These are phyloP conservation scores for Candida taoyuanica DNA, from an alignment of 805 yeast genomes.

Conservation along the genomic window DNA sequence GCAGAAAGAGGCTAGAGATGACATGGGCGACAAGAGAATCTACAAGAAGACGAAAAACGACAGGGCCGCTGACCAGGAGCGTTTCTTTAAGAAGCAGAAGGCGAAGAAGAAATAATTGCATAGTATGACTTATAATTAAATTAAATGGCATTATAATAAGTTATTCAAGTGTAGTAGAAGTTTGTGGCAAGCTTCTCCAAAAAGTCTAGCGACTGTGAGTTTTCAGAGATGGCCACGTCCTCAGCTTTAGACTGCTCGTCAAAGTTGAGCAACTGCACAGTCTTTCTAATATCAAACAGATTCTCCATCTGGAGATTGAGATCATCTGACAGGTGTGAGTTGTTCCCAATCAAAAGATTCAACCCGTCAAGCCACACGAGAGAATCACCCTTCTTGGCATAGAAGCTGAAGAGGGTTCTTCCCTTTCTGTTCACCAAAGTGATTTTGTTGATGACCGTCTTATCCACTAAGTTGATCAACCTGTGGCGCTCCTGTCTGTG, in stretches of 20 bases:
- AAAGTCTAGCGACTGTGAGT: slow-evolving; percentile 8
- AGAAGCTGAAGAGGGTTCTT: slow-evolving; percentile 50
- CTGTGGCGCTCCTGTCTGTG: slow-evolving; percentile 32
- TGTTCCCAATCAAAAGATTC: slow-evolving; percentile 41
- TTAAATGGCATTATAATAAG: background rate
- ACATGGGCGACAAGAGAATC: slow-evolving; percentile 39
- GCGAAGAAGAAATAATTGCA: slow-evolving; percentile 12
- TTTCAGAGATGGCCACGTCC: slow-evolving; percentile 5
- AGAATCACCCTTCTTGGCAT: slow-evolving; percentile 63
- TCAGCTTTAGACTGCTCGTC: slow-evolving; percentile 6
- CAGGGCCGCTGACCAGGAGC: slow-evolving; percentile 49
- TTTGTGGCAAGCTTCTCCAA: slow-evolving; percentile 18
- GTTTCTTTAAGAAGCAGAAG: slow-evolving; percentile 27
- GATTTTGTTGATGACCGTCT: slow-evolving; percentile 54
- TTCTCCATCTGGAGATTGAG: slow-evolving; percentile 41
- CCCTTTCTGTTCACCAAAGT: slow-evolving; percentile 40
- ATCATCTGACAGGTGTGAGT: slow-evolving; percentile 35
- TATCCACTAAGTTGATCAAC: slow-evolving; percentile 53
- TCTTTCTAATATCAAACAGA: slow-evolving; percentile 41
- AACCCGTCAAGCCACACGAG: slow-evolving; percentile 79
- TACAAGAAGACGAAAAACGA: slow-evolving; percentile 81
- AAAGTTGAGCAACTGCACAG: slow-evolving; percentile 40
- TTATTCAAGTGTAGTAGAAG: slow-evolving; percentile 20
- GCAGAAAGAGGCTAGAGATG: slow-evolving; percentile 59
- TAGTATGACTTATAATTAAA: background rate